Evolutionary conservation across 495 filamentous ascomycete genomes (phyloP).

Genomic region (Penicillium atrosanguineum): DNA sequence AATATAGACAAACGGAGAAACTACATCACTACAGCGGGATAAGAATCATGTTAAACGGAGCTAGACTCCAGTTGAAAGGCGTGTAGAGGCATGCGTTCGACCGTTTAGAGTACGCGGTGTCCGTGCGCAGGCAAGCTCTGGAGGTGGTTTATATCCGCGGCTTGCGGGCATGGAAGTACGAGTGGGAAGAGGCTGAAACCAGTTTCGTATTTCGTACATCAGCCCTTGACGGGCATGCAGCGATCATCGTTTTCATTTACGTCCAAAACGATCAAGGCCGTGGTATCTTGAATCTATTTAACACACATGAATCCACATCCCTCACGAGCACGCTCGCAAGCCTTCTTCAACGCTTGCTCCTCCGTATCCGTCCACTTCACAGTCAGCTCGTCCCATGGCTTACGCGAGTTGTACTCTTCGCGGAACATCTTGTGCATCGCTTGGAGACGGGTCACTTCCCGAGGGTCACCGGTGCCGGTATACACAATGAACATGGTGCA

Average conservation of each 20-base stretch:
- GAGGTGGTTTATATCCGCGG: too few species aligned
- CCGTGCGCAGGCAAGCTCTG: too few species aligned
- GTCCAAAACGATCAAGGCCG: background rate
- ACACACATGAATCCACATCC: constrained; percentile 82
- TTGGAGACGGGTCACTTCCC: constrained; percentile 71
- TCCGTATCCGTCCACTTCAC: constrained; percentile 91
- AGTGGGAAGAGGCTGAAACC: too few species aligned
- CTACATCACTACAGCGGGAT: too few species aligned
- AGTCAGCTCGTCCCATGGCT: constrained; percentile 83
- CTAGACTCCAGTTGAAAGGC: too few species aligned
- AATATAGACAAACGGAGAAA: too few species aligned
- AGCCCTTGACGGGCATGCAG: background rate
- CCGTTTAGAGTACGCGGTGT: too few species aligned
- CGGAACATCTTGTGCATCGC: constrained; percentile 69
- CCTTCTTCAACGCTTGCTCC: constrained; percentile 72
- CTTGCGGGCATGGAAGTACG: too few species aligned
- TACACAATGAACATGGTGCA: constrained; percentile 89
- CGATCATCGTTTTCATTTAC: background rate
- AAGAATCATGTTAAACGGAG: too few species aligned
- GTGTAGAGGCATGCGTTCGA: too few species aligned
- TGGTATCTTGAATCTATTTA: constrained; percentile 45
- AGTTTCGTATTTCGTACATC: background rate
- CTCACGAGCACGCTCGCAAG: constrained; percentile 64
- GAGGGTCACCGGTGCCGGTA: constrained; percentile 83
- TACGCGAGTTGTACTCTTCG: constrained; percentile 67